Conservation (phyloP, 2,329 filamentous ascomycete species). For the Paecilomyces fulvus region DNA sequence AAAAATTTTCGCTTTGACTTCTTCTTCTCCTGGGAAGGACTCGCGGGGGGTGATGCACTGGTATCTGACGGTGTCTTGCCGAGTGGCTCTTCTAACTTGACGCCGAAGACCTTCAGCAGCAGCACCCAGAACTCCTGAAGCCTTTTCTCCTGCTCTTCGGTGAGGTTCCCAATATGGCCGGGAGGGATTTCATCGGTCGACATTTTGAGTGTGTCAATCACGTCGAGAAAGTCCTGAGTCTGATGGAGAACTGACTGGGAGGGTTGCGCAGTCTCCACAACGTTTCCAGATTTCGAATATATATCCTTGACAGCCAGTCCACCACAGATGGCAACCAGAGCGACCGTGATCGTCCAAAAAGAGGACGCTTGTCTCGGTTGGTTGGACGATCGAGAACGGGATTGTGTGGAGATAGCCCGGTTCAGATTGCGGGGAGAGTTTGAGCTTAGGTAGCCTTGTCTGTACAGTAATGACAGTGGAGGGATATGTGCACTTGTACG, state of each 20-base stretch:
- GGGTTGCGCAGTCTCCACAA: constrained; percentile 4
- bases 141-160: constrained; percentile 80
- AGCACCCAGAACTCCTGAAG: constrained; percentile 77
- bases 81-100: constrained; percentile 31
- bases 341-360: constrained; percentile 28
- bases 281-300: constrained; percentile 15
- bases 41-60: constrained; percentile 11
- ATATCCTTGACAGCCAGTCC: constrained; percentile 26
- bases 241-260: constrained; percentile 8
- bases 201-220: constrained; percentile 28
- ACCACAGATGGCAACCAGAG: constrained; percentile 24
- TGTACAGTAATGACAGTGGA: constrained; percentile 7
- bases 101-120: constrained; percentile 66
- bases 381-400: constrained; percentile 9
- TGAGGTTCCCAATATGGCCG: constrained; percentile 78
- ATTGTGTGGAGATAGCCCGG: constrained; percentile 19
- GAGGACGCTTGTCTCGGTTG: constrained; percentile 28
- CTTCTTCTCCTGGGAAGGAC: constrained; percentile 42
- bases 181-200: constrained; percentile 24
- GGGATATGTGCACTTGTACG: constrained; percentile 15
- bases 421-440: constrained; percentile 11
- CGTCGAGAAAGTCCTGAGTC: constrained; percentile 20
- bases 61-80: constrained; percentile 8
- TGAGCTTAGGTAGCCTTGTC: constrained; percentile 13
- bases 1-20: constrained; percentile 69